Conservation (phyloP, 2,329 filamentous ascomycete genomes). For the Bipolaris sorokiniana region DNA sequence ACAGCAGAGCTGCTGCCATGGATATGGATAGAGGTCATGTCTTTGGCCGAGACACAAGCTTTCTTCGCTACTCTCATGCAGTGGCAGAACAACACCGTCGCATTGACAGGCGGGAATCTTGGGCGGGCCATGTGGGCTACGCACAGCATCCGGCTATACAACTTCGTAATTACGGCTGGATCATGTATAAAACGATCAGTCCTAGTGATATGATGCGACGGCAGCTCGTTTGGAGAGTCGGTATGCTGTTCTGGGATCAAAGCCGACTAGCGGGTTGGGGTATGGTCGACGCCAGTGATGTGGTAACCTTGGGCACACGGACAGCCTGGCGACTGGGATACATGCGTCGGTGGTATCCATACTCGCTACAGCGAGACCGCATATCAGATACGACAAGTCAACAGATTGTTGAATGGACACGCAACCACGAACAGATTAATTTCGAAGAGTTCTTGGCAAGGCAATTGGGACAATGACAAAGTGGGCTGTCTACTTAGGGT, state of each 20-base stretch:
- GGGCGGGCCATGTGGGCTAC: background rate
- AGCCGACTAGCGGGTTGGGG: background rate
- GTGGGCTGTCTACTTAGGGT: too few relatives aligned
- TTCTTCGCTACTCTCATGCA: background rate
- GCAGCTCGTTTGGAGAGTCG: background rate
- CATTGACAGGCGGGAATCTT: background rate
- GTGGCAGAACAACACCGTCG: background rate
- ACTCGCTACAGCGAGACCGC: background rate
- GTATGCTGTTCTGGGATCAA: background rate
- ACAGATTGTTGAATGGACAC: background rate
- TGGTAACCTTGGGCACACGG: background rate
- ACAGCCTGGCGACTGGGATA: background rate
- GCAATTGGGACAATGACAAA: background rate
- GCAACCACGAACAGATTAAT: background rate
- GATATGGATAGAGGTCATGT: background rate
- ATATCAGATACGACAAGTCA: background rate
- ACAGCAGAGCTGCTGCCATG: background rate
- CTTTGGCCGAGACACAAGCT: too few relatives aligned
- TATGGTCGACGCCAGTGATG: background rate
- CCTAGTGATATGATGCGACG: background rate
- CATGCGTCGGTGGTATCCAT: background rate
- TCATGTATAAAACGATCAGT: background rate
- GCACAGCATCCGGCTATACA: background rate
- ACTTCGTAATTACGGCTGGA: background rate
- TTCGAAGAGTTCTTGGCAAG: background rate